These are phyloP conservation scores for Nakazawaea ambrosiae DNA, from an alignment of 805 yeast species.

Conservation along the genomic window DNA sequence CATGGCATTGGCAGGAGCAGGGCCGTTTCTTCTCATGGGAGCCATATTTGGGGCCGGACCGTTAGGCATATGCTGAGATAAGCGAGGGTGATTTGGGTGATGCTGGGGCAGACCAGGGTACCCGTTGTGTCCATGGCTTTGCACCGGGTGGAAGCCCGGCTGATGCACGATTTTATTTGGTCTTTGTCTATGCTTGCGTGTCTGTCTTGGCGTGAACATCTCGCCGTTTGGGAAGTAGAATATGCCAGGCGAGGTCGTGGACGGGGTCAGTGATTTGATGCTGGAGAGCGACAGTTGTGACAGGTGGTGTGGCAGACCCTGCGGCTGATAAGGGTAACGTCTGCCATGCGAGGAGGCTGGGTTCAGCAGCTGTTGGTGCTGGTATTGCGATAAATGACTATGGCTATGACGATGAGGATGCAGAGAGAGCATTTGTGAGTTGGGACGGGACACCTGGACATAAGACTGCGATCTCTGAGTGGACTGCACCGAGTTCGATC, in stretches of 20 bases:
- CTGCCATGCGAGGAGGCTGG: no score
- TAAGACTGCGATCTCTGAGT: conserved; percentile 10
- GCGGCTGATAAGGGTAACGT: no score
- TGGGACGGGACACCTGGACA: no score
- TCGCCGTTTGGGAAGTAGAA: conserved; percentile 49
- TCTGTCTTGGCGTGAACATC: conserved; percentile 38
- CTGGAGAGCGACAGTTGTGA: no score
- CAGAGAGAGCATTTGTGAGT: no score
- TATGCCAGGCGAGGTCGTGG: conserved; percentile 20
- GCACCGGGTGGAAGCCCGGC: neutral
- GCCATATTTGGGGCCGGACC: conserved; percentile 11
- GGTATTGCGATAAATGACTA: no score
- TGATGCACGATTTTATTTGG: conserved; percentile 25
- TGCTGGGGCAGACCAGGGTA: no score
- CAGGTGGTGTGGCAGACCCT: no score
- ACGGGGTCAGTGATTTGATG: conserved; percentile 13
- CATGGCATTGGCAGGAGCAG: neutral
- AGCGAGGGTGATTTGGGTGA: neutral
- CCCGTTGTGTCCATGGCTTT: no score
- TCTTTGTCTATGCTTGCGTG: conserved; percentile 28
- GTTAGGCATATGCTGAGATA: conserved; percentile 4
- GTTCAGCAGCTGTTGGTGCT: no score
- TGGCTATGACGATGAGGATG: no score
- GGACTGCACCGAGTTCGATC: conserved; percentile 5
- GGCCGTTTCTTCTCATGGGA: conserved; percentile 2